Base-by-base conservation (phyloP, 2,329 filamentous ascomycete species). In the Alternaria angustiovoidea region DNA sequence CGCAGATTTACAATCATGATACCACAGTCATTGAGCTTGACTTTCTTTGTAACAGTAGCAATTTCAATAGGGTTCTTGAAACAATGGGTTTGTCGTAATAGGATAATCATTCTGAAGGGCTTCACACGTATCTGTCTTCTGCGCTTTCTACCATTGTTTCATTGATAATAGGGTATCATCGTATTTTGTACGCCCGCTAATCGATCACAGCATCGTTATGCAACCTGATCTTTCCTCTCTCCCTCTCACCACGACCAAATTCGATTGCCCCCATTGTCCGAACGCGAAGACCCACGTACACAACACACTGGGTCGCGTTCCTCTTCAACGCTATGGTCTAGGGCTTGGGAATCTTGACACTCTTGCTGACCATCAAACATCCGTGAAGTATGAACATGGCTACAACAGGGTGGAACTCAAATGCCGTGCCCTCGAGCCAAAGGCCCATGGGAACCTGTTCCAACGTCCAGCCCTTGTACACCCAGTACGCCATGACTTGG, bases 351-450 rank as follows among this genome's bases (percentile, higher is more conserved):
- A 99, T 93, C 77, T 95, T 92, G 73, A 99, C 88, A 32, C 89
- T 94, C 86, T 94, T 96, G 83, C 93, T 97, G 65, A 94, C 91
- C 95, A 99, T 98, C 74, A 95, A 81, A 76, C 91, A 96, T 20
- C 94, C 95, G 77, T 96, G 93, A n/a, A 93, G 70, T 60, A 96
- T 84, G 80, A 97, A 99, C 61, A 98, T 74, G 24, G 89, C 80
- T 7, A 90, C 92, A 4, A 91, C 84, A 14, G 95, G 94, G 78
- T 99, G 95, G 62, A 97, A 88, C 80, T 96, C 95, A 20, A 94
- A 82, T 7, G 82, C 65, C 0, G 90, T 88, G 22, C 91, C 93
- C 54, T 85, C 78, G 30, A 88, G 83, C 82, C 87, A 84, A 22
- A 89, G 81, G 41, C 95, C 94, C 32, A 91, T 79, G 8, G 95